Conservation (phyloP, 305 asterid genomes). For the Solanum aculeatissimum region DNA sequence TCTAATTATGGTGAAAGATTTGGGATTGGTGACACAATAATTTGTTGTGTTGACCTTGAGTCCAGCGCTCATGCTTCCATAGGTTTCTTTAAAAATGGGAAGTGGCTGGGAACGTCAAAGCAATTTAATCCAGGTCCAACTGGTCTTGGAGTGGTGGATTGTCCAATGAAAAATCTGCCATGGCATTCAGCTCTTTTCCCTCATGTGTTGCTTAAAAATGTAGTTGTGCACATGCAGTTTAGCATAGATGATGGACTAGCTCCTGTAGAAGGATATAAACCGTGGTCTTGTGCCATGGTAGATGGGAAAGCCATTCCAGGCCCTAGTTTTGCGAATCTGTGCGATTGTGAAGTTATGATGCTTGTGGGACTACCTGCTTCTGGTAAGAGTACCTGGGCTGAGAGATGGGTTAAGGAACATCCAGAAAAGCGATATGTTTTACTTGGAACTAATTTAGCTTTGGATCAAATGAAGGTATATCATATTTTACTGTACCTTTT, state of each 20-base stretch:
- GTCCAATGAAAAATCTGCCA: conserved; percentile 8
- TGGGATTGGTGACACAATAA: conserved; percentile 41
- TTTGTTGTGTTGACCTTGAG: conserved; percentile 42
- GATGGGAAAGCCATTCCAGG: conserved; percentile 35
- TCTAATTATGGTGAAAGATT: conserved; percentile 31
- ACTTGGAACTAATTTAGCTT: conserved; percentile 43
- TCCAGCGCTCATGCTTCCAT: conserved; percentile 34
- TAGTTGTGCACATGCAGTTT: conserved; percentile 39
- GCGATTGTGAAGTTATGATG: conserved; percentile 46
- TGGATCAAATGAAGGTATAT: conserved; percentile 53
- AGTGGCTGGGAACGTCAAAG: conserved; percentile 44
- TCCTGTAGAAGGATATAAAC: conserved; percentile 35
- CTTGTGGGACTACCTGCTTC: conserved; percentile 62
- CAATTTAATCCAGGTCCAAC: conserved; percentile 37
- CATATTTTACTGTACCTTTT: neutral
- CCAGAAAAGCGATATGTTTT: conserved; percentile 53
- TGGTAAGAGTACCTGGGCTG: conserved; percentile 66
- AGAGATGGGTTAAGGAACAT: conserved; percentile 35
- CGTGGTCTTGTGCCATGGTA: conserved; percentile 35
- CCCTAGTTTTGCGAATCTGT: conserved; percentile 19
- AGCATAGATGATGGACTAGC: conserved; percentile 36
- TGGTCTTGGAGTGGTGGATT: conserved; percentile 29
- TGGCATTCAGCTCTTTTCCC: conserved; percentile 50
- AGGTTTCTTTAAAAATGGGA: conserved; percentile 47
- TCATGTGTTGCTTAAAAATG: conserved; percentile 50